Evolutionary conservation across 768 basidiomycete genomes (phyloP).

Genomic region (Paxillus rubicundulus): DNA sequence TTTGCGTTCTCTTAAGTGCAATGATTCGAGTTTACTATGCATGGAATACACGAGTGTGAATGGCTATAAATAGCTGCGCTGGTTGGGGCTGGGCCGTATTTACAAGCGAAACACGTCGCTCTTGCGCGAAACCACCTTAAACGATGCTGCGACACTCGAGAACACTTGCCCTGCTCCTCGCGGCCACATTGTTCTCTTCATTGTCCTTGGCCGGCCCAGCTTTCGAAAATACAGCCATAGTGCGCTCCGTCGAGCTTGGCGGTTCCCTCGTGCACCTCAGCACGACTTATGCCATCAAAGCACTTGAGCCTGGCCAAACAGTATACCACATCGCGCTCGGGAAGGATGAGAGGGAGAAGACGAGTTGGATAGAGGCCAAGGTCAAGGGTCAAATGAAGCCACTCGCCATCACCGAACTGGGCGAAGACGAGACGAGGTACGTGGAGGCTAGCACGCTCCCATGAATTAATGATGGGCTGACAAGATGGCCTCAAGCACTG

Average conservation of each 20-base stretch:
- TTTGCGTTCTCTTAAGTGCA: neutral
- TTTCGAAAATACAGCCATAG: slow-evolving; percentile 88
- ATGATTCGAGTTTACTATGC: neutral
- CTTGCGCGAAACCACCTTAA: slow-evolving; percentile 24
- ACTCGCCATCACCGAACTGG: slow-evolving; percentile 51
- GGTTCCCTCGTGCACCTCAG: slow-evolving; percentile 86
- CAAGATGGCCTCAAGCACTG: slow-evolving; percentile 36
- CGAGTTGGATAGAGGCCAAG: slow-evolving; percentile 77
- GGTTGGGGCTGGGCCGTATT: slow-evolving; percentile 3
- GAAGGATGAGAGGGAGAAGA: slow-evolving; percentile 57
- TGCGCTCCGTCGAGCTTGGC: slow-evolving; percentile 85
- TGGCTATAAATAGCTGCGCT: slow-evolving; percentile 11
- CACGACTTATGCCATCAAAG: slow-evolving; percentile 83
- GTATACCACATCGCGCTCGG: slow-evolving; percentile 69
- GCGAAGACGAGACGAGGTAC: slow-evolving; percentile 50
- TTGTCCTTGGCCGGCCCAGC: slow-evolving; percentile 44
- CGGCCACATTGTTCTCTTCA: slow-evolving; percentile 38
- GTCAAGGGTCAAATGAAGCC: slow-evolving; percentile 65
- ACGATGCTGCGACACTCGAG: slow-evolving; percentile 44
- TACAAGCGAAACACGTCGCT: slow-evolving; percentile 18
- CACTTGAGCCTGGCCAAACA: slow-evolving; percentile 57
- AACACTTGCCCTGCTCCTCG: slow-evolving; percentile 46
- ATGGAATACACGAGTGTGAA: neutral
- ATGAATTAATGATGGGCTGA: slow-evolving; percentile 10
- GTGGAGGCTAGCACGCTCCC: slow-evolving; percentile 24